These are phyloP conservation scores for Rhizopogon vulgaris DNA, from an alignment of 768 basidiomycete species.

Conservation along the genomic window DNA sequence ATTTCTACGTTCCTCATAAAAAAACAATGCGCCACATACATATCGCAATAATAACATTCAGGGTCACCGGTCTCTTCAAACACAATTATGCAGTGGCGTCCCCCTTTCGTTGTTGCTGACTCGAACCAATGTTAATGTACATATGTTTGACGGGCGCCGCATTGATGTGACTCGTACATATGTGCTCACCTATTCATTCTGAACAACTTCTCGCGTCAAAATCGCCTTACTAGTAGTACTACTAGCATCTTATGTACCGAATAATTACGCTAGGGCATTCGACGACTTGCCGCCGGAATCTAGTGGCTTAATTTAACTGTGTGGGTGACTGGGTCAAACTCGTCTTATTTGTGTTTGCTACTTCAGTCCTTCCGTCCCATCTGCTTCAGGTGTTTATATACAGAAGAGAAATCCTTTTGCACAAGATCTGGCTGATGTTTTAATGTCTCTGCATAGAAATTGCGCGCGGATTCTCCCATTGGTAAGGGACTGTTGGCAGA, in stretches of 20 bases:
- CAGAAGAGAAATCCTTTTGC: constrained; percentile 73
- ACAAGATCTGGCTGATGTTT: constrained; percentile 51
- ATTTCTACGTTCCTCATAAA: too few relatives aligned
- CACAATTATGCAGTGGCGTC: too few relatives aligned
- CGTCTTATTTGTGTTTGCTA: not conserved
- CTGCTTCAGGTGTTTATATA: constrained; percentile 58
- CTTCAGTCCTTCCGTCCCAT: not conserved
- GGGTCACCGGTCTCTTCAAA: not conserved
- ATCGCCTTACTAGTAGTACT: not conserved
- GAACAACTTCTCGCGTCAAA: not conserved
- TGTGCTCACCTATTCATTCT: not conserved
- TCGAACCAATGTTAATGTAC: not conserved
- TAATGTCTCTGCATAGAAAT: constrained; percentile 55
- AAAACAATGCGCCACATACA: not conserved
- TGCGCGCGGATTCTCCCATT: constrained; percentile 57
- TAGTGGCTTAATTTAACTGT: not conserved
- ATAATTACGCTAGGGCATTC: not conserved
- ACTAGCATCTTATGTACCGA: not conserved
- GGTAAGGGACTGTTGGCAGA: constrained; percentile 48
- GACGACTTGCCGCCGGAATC: not conserved
- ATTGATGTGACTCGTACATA: not conserved
- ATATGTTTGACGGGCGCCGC: not conserved
- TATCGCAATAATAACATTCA: not conserved
- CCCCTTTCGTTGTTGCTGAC: not conserved
- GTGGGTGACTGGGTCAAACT: not conserved